phyloP scores from a whole-genome alignment of 768 basidiomycete genomes.

The Leccinum fibrillosum region DNA sequence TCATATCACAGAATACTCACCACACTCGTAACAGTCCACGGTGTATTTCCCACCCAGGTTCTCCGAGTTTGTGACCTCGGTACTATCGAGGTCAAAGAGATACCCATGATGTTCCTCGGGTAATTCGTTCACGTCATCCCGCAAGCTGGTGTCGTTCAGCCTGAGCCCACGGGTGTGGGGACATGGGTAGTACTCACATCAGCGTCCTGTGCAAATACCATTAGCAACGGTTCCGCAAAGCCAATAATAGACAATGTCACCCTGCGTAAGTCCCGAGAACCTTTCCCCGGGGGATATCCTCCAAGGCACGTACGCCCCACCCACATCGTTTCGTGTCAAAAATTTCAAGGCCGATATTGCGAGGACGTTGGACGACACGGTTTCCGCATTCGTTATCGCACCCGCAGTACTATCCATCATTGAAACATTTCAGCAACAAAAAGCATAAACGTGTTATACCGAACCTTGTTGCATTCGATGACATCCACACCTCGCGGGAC shows the following conservation, averaged over 20 bases:
- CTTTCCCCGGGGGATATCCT: conserved; percentile 46
- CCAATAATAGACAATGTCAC: conserved; percentile 34
- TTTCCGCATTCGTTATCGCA: conserved; percentile 50
- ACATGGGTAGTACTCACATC: conserved; percentile 35
- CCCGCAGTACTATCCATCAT: conserved; percentile 37
- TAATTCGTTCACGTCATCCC: conserved; percentile 40
- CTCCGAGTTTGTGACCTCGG: conserved; percentile 39
- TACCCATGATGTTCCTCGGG: conserved; percentile 41
- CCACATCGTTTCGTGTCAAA: conserved; percentile 60
- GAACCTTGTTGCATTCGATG: conserved; percentile 65
- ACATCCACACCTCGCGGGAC: conserved; percentile 45
- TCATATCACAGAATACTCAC: conserved; percentile 32
- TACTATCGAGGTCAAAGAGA: conserved; percentile 63
- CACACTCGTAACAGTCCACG: conserved; percentile 52
- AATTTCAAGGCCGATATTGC: conserved; percentile 57
- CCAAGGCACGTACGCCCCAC: conserved; percentile 60
- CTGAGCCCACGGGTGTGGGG: background rate
- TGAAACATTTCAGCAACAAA: background rate
- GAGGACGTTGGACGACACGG: conserved; percentile 58
- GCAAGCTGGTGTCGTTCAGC: conserved; percentile 32
- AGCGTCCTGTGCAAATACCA: conserved; percentile 35
- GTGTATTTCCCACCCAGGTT: conserved; percentile 40
- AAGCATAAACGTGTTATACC: conserved; percentile 2
- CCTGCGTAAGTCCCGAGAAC: conserved; percentile 70
- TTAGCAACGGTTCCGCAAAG: conserved; percentile 1